phyloP scores from a whole-genome alignment of 2,329 filamentous ascomycete species.

The Fusarium anthophilum region DNA sequence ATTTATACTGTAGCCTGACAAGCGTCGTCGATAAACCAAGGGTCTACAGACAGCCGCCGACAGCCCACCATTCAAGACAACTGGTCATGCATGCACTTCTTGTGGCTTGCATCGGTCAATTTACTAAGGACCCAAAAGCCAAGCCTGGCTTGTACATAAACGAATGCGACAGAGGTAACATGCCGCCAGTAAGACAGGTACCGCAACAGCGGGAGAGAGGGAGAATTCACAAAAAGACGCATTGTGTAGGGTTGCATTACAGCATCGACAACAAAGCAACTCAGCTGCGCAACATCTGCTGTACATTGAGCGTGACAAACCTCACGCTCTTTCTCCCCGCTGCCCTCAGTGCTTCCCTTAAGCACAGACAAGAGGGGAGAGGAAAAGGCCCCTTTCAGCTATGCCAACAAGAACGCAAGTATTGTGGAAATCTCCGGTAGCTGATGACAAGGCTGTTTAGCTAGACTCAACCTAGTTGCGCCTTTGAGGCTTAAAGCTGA shows the following conservation, averaged over 20 bases:
- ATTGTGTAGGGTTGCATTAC: constrained; percentile 27
- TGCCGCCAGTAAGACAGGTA: constrained; percentile 2
- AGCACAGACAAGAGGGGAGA: background rate
- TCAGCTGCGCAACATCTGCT: background rate
- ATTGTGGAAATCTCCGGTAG: constrained; percentile 10
- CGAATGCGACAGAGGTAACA: constrained; percentile 8
- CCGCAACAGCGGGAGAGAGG: constrained; percentile 5
- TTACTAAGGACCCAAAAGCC: background rate
- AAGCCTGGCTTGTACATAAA: constrained; percentile 4
- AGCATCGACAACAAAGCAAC: constrained; percentile 9
- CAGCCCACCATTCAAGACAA: background rate
- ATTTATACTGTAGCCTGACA: background rate
- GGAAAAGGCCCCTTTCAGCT: background rate
- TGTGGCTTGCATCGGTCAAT: constrained; percentile 2
- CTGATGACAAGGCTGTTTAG: constrained; percentile 9
- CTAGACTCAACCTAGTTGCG: background rate
- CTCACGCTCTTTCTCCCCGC: background rate
- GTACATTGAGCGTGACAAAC: constrained; percentile 4
- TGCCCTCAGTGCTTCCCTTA: background rate
- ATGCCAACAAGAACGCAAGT: background rate
- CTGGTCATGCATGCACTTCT: constrained; percentile 4
- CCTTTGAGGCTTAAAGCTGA: constrained; percentile 8
- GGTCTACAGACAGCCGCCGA: background rate
- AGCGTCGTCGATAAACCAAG: background rate
- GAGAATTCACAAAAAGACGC: background rate